Evolutionary conservation across 192 early-diverging fungal species (phyloP), one percentile per base, ranked within the genome.

Genomic region (Mortierella alpina): DNA sequence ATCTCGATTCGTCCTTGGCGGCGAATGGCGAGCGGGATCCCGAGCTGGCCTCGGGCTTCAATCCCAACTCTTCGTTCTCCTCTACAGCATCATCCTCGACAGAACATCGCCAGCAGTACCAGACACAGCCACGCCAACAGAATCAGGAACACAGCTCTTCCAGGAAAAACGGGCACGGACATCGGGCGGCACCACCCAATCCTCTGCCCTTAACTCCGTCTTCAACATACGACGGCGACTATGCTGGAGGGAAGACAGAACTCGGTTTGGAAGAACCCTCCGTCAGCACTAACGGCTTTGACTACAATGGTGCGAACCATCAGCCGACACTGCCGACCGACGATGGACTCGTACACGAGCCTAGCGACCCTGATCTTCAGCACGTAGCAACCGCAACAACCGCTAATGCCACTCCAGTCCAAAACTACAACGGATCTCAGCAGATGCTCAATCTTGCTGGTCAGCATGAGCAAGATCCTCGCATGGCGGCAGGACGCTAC

Each of bases 1-100:
- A 15, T 48, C 18, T 41, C 3, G 68, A 60, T 0, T 31, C 44
- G 11, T 5, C 57, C 7, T 13, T 13, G 12, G 7, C 14, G 5
- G 56, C 20, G 6, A 56, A 6, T 17, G 20, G 23, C 51, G 73
- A 75, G 41, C 63, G 65, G 13, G 73, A 75, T 22, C 42, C 49
- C 49, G 73, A 75, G 65, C 73, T 40, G 73, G 73, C 52, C 73
- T 75, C 73, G 58, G 73, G 65, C 59, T 68, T 53, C 41, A 75
- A 75, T n/a, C 65, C 65, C 20, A 67, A 75, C 41, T 56, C 73
- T 2, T 75, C 73, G 0, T 74, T 74, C 42, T 67, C 72, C 7
- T 74, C 72, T 9, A 68, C 72, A 9, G 55, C 58, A 15, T 75
- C 73, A 0, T 68, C 73, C 10, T 39, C 47, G 11, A 46, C 50